These are phyloP conservation scores for Allium sativum DNA, from an alignment of 106 monocot genomes.

Conservation along the genomic window DNA sequence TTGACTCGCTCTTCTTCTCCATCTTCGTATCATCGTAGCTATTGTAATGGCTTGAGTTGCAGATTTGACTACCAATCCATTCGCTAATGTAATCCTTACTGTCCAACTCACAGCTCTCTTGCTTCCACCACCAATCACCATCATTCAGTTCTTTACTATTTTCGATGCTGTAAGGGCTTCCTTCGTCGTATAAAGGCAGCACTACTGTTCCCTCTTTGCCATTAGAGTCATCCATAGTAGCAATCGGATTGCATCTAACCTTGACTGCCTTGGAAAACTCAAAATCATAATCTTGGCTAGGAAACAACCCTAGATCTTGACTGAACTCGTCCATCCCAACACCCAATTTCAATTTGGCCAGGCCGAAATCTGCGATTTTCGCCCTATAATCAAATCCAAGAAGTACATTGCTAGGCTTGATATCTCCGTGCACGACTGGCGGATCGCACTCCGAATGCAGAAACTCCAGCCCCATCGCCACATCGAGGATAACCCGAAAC, in stretches of 20 bases:
- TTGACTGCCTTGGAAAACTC: background rate
- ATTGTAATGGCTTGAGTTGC: slow-evolving; percentile 25
- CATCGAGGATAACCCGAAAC: slow-evolving; percentile 40
- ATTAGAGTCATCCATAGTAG: slow-evolving; percentile 1
- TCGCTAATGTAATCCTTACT: slow-evolving; percentile 71
- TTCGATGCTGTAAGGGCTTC: background rate
- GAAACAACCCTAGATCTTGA: slow-evolving; percentile 5
- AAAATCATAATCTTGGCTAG: background rate
- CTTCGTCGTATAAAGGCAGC: background rate
- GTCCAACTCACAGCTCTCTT: slow-evolving; percentile 45
- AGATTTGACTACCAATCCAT: slow-evolving; percentile 70
- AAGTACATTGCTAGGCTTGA: slow-evolving; percentile 88
- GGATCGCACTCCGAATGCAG: slow-evolving; percentile 67
- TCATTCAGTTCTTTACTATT: slow-evolving; percentile 8
- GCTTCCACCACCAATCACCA: slow-evolving; percentile 94
- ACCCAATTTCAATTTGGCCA: background rate
- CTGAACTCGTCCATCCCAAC: background rate
- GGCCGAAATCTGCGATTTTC: slow-evolving; percentile 5
- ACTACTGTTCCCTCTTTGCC: background rate
- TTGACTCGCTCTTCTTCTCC: slow-evolving; percentile 1
- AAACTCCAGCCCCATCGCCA: slow-evolving; percentile 42
- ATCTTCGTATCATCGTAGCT: slow-evolving; percentile 4
- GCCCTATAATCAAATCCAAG: slow-evolving; percentile 29
- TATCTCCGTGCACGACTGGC: slow-evolving; percentile 79
- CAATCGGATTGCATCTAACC: slow-evolving; percentile 5